Evolutionary conservation across 2,329 filamentous ascomycete species (phyloP), one percentile per base, ranked within the genome.

Genomic region (Didymella pomorum): DNA sequence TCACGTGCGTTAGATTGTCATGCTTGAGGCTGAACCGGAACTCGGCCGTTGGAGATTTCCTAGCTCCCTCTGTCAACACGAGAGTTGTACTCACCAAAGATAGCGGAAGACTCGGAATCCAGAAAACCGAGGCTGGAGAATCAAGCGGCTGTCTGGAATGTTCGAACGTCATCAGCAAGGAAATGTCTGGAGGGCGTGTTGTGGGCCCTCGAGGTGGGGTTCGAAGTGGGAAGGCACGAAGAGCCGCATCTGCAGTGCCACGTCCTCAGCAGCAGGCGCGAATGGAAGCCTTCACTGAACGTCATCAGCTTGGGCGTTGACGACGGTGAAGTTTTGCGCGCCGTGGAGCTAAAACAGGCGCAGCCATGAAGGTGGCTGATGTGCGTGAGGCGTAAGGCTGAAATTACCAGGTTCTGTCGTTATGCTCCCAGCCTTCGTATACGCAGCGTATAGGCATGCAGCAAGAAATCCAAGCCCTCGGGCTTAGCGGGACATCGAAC

Each of bases 141-240:
- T 25, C 41, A 42, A 29, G 20, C 39, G 20, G 23, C 26, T 29
- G 45, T 49, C 56, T 58, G 50, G 56, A 58, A 58, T 54, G 51
- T 58, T 58, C 56, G 26, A 50, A 54, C 56, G 56, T 58, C 56
- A 58, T 54, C 50, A 42, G 33, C 50, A 54, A 58, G 50, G 50
- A 50, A 43, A n/a, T 43, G 41, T 23, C 20, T 45, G 49, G n/a
- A 18, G 29, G 10, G 20, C 33, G 31, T 33, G 39, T 39, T 44
- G 56, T 50, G 55, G 55, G 37, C 45, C 44, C 35, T 35, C 31
- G 39, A 25, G 44, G 52, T 44, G 50, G 50, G 49, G 44, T 53
- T 41, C n/a, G n/a, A n/a, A n/a, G n/a, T n/a, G 43, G 23, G 29
- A 31, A 56, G 43, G 47, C 42, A 35, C 39, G 43, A 29, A 23